phyloP scores from a whole-genome alignment of 352 stramenopile genomes.

The Globisporangium paddicum region DNA sequence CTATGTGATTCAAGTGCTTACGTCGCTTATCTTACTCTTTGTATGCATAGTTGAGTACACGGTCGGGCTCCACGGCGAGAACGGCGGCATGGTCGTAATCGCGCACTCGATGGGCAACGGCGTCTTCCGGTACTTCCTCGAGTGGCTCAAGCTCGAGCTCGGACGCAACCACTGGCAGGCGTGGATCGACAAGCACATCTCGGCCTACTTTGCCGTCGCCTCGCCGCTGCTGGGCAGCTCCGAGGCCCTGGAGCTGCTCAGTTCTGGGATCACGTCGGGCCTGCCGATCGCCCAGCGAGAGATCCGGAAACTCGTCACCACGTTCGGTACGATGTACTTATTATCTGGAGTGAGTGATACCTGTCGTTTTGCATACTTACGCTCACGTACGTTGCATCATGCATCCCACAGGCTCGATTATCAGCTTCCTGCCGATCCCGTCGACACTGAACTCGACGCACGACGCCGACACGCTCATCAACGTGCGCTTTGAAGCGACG shows the following conservation, averaged over 20 bases:
- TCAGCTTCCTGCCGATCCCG: conserved; percentile 69
- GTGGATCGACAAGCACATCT: conserved; percentile 76
- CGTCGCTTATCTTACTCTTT: neutral
- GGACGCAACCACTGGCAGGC: conserved; percentile 62
- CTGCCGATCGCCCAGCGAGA: conserved; percentile 61
- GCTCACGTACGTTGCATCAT: neutral
- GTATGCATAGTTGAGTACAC: conserved; percentile 50
- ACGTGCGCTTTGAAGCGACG: conserved; percentile 29
- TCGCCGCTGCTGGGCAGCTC: conserved; percentile 67
- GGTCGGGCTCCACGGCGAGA: conserved; percentile 39
- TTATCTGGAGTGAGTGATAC: neutral
- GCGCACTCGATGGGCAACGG: conserved; percentile 81
- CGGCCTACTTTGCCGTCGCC: conserved; percentile 70
- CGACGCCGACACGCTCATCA: conserved; percentile 54
- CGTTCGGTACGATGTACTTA: conserved; percentile 45
- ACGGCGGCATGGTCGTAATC: conserved; percentile 61
- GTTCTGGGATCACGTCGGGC: conserved; percentile 54
- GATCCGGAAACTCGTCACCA: conserved; percentile 64
- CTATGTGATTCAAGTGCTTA: neutral
- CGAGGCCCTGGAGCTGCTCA: conserved; percentile 64
- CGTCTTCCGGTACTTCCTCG: conserved; percentile 79
- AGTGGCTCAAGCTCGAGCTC: conserved; percentile 75
- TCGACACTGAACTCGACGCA: conserved; percentile 40
- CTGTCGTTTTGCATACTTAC: neutral
- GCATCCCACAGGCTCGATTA: conserved; percentile 44